A percentile compares a stretch with the other conserved stretches of the same genome.
Evolutionary conservation across 805 yeast genomes (phyloP).

Genomic region (Candida silvatica): DNA sequence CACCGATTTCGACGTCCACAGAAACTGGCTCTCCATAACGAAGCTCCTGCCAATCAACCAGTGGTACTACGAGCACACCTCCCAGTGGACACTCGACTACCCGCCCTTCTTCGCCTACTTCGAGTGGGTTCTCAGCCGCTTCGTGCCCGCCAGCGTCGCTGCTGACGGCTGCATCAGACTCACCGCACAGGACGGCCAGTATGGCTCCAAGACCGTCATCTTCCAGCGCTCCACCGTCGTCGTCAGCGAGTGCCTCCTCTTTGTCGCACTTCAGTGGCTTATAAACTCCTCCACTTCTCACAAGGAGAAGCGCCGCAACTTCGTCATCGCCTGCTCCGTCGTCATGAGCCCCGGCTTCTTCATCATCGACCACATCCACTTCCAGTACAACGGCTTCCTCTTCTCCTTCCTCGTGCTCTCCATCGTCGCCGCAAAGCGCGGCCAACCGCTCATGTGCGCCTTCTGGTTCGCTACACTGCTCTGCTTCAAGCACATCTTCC

Average conservation of each 20-base stretch:
- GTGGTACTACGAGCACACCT: constrained; percentile 78
- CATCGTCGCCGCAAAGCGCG: constrained; percentile 58
- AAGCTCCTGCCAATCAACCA: constrained; percentile 57
- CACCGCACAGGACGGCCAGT: constrained; percentile 47
- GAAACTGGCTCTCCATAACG: constrained; percentile 96
- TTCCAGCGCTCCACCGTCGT: constrained; percentile 83
- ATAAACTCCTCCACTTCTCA: constrained; percentile 36
- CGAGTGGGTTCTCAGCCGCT: constrained; percentile 69
- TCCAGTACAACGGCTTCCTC: constrained; percentile 93
- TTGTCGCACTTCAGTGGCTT: constrained; percentile 62
- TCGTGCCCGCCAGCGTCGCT: constrained; percentile 56
- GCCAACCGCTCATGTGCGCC: constrained; percentile 52
- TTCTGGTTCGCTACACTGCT: constrained; percentile 64
- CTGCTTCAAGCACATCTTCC: constrained; percentile 90
- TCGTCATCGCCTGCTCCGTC: constrained; percentile 74
- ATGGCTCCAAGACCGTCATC: constrained; percentile 70
- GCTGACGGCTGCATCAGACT: constrained; percentile 75
- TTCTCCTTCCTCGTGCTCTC: constrained; percentile 76
- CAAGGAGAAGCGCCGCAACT: constrained; percentile 38
- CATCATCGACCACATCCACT: constrained; percentile 91
- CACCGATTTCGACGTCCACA: constrained; percentile 94
- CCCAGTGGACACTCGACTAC: constrained; percentile 93
- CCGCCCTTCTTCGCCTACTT: constrained; percentile 98
- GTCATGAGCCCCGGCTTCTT: constrained; percentile 85
- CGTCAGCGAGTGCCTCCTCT: constrained; percentile 62